phyloP scores from a whole-genome alignment of 257 asterid genomes.

The Plectranthus barbatus region DNA sequence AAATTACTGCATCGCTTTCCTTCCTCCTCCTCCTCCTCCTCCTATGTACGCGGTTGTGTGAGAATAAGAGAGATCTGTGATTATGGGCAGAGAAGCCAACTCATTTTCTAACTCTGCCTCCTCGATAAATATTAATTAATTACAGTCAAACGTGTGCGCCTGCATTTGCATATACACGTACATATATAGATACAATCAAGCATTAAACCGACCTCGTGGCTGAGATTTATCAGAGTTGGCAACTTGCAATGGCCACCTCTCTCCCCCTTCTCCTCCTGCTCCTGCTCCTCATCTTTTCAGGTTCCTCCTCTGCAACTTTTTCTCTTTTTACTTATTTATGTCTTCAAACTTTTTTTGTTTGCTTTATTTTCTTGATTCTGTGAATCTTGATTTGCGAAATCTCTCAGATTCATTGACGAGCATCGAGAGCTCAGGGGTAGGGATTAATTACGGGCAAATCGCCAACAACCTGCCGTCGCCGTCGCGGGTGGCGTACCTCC shows the following conservation, averaged over 20 bases:
- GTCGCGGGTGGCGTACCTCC: slow-evolving; percentile 57
- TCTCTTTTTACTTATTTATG: background rate
- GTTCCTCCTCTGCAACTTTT: slow-evolving; percentile 20
- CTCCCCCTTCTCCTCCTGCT: slow-evolving; percentile 31
- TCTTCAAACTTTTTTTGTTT: background rate
- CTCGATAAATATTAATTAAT: background rate
- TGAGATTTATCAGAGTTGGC: slow-evolving; percentile 44
- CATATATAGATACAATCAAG: background rate
- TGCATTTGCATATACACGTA: background rate
- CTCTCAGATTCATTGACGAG: slow-evolving; percentile 27
- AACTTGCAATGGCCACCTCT: slow-evolving; percentile 46
- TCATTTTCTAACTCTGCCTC: slow-evolving; percentile 5
- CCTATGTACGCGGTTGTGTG: background rate
- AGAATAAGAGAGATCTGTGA: background rate
- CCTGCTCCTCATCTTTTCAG: slow-evolving; percentile 42
- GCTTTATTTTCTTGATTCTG: background rate
- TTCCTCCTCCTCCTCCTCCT: too few species aligned
- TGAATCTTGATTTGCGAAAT: background rate
- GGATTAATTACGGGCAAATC: slow-evolving; percentile 89
- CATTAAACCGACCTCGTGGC: slow-evolving; percentile 23
- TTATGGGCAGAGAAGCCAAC: slow-evolving; percentile 7
- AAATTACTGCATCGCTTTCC: too few species aligned
- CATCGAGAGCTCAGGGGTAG: slow-evolving; percentile 37
- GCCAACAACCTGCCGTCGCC: slow-evolving; percentile 79
- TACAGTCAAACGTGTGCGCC: slow-evolving; percentile 2